These are phyloP conservation scores for Ophiocordyceps camponoti-saundersi DNA, from an alignment of 2,329 filamentous ascomycete genomes.

Conservation along the genomic window DNA sequence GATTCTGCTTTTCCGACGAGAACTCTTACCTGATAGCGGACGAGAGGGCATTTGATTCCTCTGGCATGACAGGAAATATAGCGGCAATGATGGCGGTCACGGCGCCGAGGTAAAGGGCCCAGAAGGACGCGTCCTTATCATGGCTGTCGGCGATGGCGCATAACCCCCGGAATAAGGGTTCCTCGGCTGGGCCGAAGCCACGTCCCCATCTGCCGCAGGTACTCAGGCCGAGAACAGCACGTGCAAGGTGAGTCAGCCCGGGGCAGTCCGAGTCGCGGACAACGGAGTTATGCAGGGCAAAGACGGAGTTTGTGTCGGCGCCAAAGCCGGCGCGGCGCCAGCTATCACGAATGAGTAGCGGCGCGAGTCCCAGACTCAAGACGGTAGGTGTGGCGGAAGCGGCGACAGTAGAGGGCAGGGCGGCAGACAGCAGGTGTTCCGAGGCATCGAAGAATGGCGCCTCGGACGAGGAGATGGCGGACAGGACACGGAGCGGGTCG, in stretches of 20 bases:
- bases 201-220: conserved; percentile 61
- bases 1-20: not conserved
- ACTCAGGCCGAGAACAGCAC: conserved; percentile 54
- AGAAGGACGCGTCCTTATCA: conserved; percentile 25
- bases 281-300: conserved; percentile 56
- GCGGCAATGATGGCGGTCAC: conserved; percentile 25
- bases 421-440: conserved; percentile 18
- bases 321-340: conserved; percentile 34
- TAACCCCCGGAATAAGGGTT: conserved; percentile 23
- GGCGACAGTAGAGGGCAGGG: conserved; percentile 22
- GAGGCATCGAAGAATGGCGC: conserved; percentile 18
- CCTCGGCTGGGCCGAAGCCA: conserved; percentile 32
- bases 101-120: conserved; percentile 35
- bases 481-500: conserved; percentile 39
- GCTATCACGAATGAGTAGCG: conserved; percentile 29
- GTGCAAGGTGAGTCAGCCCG: conserved; percentile 54
- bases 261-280: conserved; percentile 51
- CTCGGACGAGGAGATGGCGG: conserved; percentile 9
- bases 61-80: conserved; percentile 24
- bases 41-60: conserved; percentile 14
- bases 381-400: conserved; percentile 18
- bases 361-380: conserved; percentile 23
- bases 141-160: conserved; percentile 20
- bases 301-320: conserved; percentile 40
- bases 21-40: conserved; percentile 21